These are phyloP conservation scores for Dipteronia dyeriana DNA, from an alignment of 345 rosid species.

Conservation along the genomic window DNA sequence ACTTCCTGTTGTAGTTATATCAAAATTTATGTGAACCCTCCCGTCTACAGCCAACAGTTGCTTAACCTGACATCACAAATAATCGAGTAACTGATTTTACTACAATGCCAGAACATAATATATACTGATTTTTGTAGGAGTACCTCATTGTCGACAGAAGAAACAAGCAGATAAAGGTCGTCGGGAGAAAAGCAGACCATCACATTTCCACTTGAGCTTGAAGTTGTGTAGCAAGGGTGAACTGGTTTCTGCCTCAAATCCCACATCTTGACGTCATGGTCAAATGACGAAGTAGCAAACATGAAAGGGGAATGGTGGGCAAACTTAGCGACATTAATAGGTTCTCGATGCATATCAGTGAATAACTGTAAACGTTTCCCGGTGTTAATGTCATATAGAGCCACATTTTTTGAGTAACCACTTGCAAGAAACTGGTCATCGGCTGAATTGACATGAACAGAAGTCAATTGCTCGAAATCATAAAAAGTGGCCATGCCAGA, in stretches of 20 bases:
- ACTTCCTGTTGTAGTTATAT: slow-evolving; percentile 52
- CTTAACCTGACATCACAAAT: slow-evolving; percentile 34
- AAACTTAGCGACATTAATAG: slow-evolving; percentile 55
- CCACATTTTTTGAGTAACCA: slow-evolving; percentile 50
- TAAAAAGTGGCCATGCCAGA: slow-evolving; percentile 28
- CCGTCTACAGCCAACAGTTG: slow-evolving; percentile 57
- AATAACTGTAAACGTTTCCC: slow-evolving; percentile 40
- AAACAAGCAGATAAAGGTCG: slow-evolving; percentile 50
- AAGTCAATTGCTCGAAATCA: slow-evolving; percentile 47
- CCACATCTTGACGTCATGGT: slow-evolving; percentile 55
- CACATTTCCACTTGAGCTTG: slow-evolving; percentile 54
- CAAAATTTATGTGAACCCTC: slow-evolving; percentile 41
- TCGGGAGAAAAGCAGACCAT: slow-evolving; percentile 62
- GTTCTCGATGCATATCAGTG: slow-evolving; percentile 46
- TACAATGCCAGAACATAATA: not conserved
- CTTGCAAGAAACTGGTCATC: slow-evolving; percentile 49
- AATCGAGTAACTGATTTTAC: not conserved
- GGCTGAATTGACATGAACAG: slow-evolving; percentile 51
- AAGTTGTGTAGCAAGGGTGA: slow-evolving; percentile 48
- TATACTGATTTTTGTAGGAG: not conserved
- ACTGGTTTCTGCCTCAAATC: slow-evolving; percentile 45
- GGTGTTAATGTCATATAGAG: slow-evolving; percentile 42
- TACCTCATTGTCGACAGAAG: slow-evolving; percentile 60
- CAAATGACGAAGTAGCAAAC: slow-evolving; percentile 60
- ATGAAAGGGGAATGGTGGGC: slow-evolving; percentile 48